These are phyloP conservation scores for Larix kaempferi DNA, from an alignment of 75 land plant genomes.

Conservation along the genomic window DNA sequence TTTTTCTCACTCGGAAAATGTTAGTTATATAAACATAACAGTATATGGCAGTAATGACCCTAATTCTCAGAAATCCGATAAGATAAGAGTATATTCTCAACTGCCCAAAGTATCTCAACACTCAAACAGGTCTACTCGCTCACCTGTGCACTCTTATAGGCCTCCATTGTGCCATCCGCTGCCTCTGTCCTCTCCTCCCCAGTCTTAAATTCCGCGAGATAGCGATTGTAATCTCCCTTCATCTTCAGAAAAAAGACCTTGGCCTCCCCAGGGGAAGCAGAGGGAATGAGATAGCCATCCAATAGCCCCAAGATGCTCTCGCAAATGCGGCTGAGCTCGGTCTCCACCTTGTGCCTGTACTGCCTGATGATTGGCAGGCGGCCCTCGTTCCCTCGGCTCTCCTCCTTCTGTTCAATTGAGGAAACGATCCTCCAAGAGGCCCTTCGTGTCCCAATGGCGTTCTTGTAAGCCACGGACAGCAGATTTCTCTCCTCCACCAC, in stretches of 20 bases:
- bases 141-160: constrained; percentile 35
- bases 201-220: constrained; percentile 65
- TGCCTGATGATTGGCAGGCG: constrained; percentile 57
- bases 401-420: constrained; percentile 88
- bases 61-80: too few relatives aligned
- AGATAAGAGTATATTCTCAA: too few relatives aligned
- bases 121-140: too few relatives aligned
- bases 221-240: constrained; percentile 85
- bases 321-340: constrained; percentile 77
- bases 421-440: constrained; percentile 87
- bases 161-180: constrained; percentile 65
- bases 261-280: constrained; percentile 59
- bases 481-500: constrained; percentile 78
- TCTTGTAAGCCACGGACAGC: constrained; percentile 84
- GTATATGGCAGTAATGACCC: too few relatives aligned
- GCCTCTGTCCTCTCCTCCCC: constrained; percentile 74
- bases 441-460: constrained; percentile 70
- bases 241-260: constrained; percentile 86
- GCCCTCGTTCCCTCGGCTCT: constrained; percentile 66
- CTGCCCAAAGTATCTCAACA: too few relatives aligned
- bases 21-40: too few relatives aligned
- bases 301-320: constrained; percentile 55
- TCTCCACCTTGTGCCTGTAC: constrained; percentile 62
- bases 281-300: constrained; percentile 59
- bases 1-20: too few relatives aligned